Evolutionary conservation across 805 yeast genomes (phyloP).

Genomic region (Blastobotrys robertii): DNA sequence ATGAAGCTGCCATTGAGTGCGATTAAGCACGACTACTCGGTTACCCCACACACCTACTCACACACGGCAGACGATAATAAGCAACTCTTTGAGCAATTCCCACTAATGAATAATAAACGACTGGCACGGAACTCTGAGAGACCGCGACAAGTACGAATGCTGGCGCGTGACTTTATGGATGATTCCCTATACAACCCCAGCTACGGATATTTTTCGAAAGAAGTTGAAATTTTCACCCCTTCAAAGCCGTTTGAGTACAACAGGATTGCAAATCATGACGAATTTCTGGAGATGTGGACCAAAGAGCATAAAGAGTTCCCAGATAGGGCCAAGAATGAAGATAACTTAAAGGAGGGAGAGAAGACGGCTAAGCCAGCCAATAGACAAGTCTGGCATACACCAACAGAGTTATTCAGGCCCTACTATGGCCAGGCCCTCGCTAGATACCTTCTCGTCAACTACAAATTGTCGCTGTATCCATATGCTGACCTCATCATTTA

Average conservation of each 20-base stretch:
- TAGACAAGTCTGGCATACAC: slow-evolving; percentile 77
- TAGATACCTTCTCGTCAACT: slow-evolving; percentile 61
- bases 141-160: slow-evolving; percentile 59
- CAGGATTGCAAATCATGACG: slow-evolving; percentile 51
- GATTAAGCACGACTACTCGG: slow-evolving; percentile 25
- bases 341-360: neutral
- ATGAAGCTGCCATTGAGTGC: slow-evolving; percentile 1
- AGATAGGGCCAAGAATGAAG: slow-evolving; percentile 14
- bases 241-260: slow-evolving; percentile 55
- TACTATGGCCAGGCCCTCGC: slow-evolving; percentile 83
- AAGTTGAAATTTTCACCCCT: slow-evolving; percentile 68
- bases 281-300: slow-evolving; percentile 61
- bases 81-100: slow-evolving; percentile 34
- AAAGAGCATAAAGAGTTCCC: slow-evolving; percentile 42
- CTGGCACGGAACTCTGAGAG: slow-evolving; percentile 33
- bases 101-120: slow-evolving; percentile 31
- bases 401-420: slow-evolving; percentile 76
- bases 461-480: slow-evolving; percentile 58
- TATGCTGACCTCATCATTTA: slow-evolving; percentile 64
- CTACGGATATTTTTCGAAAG: slow-evolving; percentile 74
- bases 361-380: slow-evolving; percentile 14
- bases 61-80: slow-evolving; percentile 28
- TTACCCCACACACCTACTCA: slow-evolving; percentile 27
- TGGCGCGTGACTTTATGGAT: slow-evolving; percentile 72
- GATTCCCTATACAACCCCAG: slow-evolving; percentile 73